Evolutionary conservation across 129 eudicot species (phyloP).

Genomic region (Erigeron canadensis): DNA sequence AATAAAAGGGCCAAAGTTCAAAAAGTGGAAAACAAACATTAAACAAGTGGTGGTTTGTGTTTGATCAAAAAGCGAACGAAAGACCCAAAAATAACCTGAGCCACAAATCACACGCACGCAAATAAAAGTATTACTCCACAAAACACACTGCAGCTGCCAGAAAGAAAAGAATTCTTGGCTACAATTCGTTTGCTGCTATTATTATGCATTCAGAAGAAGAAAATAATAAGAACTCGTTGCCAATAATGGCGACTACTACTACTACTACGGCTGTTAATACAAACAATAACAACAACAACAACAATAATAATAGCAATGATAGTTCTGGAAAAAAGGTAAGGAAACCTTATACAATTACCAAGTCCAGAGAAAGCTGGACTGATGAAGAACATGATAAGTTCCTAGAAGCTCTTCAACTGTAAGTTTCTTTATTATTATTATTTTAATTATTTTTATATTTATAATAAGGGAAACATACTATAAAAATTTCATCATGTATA

Average conservation of each 20-base stretch:
- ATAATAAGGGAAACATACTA: not conserved
- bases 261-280: conserved; percentile 40
- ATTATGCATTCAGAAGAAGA: conserved; percentile 15
- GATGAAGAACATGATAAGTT: conserved; percentile 98
- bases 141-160: conserved; percentile 25
- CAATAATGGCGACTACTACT: conserved; percentile 30
- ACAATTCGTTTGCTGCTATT: not conserved
- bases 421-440: not conserved
- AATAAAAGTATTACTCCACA: conserved; percentile 28
- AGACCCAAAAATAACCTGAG: conserved; percentile 28
- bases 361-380: conserved; percentile 98
- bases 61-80: conserved; percentile 29
- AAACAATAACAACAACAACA: too few species aligned
- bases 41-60: conserved; percentile 28
- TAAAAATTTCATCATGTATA: conserved; percentile 1
- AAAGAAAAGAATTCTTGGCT: too few species aligned
- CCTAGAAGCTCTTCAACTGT: conserved; percentile 98
- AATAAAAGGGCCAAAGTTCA: conserved; percentile 17
- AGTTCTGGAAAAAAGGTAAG: conserved; percentile 77
- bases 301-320: conserved; percentile 14
- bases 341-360: conserved; percentile 90
- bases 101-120: conserved; percentile 33
- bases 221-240: not conserved
- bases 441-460: not conserved
- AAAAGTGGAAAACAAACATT: conserved; percentile 10